Conservation (phyloP, 768 basidiomycete species). For the Russula brevipes region DNA sequence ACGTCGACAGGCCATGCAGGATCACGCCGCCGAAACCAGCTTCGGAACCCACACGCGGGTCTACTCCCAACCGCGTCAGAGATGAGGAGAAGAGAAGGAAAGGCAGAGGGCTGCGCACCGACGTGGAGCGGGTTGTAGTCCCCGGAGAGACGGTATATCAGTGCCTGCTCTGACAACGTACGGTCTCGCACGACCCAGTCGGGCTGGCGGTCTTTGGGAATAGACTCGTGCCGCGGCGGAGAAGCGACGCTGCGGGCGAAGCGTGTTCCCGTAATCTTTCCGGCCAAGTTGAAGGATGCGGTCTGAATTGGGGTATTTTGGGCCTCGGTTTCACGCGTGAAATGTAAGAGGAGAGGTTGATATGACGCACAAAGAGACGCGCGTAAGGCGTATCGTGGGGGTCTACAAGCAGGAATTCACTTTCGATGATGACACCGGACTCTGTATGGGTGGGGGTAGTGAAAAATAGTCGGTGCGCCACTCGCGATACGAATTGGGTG, state of each 20-base stretch:
- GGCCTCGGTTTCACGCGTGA: not conserved
- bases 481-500: not conserved
- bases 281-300: conserved; percentile 42
- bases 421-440: conserved; percentile 66
- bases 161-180: conserved; percentile 40
- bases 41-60: conserved; percentile 65
- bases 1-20: conserved; percentile 78
- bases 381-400: conserved; percentile 46
- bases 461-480: not conserved
- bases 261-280: conserved; percentile 35
- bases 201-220: conserved; percentile 38
- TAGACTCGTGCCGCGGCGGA: conserved; percentile 34
- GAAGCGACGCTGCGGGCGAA: conserved; percentile 40
- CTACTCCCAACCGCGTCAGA: conserved; percentile 33
- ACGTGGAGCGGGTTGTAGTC: conserved; percentile 52
- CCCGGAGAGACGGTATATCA: conserved; percentile 46
- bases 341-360: not conserved
- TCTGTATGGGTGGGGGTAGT: conserved; percentile 38
- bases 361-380: conserved; percentile 37
- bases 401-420: conserved; percentile 59
- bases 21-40: conserved; percentile 82
- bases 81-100: not conserved
- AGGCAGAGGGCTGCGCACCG: conserved; percentile 30
- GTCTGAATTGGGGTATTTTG: conserved; percentile 26
- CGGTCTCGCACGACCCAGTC: conserved; percentile 40